Evolutionary conservation across 202 grass and related monocot species (phyloP), one percentile per base, ranked within the genome.

Genomic region (Setaria viridis): DNA sequence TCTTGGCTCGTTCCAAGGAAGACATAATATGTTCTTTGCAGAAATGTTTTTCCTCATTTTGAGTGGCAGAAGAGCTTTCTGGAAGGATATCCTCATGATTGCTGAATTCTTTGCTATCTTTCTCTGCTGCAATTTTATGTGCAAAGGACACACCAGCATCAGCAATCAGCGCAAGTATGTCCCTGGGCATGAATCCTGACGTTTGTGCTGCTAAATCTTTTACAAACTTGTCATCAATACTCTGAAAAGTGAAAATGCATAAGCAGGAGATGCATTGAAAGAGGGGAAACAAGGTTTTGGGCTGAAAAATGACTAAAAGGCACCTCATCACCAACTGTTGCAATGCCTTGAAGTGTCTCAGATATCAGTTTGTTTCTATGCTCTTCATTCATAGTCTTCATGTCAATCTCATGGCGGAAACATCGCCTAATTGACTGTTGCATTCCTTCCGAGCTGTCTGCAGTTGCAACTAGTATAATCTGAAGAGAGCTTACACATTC

Each of bases 361-460:
- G 90, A 96, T 84, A 99, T 92, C 85, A 99, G 82, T 54, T 67
- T 88, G 34, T 63, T 85, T 74, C 97, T 91, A 76, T 99, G 91
- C 45, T 89, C 94, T 79, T 99, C 97, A 63, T 77, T 91, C 74
- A 99, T 88, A 85, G 85, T 86, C 70, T 79, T 92, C 97, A 94
- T 99, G 85, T 90, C 92, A 57, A 99, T 86, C 83, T 99, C 97
- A 91, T 99, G 90, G 57, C 87, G 91, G 77, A 99, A 99, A 71
- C 97, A 99, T 68, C 90, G 85, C 63, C 97, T 92, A 80, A 99
- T 83, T 85, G 90, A 80, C 48, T 88, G 87, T 46, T 91, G 91
- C 69, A 96, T 80, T 80, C 93, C 97, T 88, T 99, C 97, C 83
- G 93, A 82, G 67, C 80, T 90, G 76, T 92, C 87, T 70, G 97